Evolutionary conservation across 495 filamentous ascomycete species (phyloP).

Genomic region (Penicillium paradoxum): DNA sequence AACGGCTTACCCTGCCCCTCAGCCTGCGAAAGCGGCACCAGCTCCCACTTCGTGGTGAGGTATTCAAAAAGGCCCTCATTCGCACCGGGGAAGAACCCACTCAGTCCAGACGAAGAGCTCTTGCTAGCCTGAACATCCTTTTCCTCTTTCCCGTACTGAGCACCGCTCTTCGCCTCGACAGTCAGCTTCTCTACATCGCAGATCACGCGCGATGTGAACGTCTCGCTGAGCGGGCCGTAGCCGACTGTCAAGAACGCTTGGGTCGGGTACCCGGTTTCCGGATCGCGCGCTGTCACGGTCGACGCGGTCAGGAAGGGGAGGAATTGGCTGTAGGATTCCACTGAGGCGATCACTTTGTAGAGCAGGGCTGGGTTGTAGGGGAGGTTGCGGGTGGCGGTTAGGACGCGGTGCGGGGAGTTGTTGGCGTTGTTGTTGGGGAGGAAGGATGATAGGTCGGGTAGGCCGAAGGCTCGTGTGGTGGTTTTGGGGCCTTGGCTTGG

Average conservation of each 20-base stretch:
- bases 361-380: slow-evolving; percentile 66
- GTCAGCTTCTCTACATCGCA: slow-evolving; percentile 55
- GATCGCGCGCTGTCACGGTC: slow-evolving; percentile 59
- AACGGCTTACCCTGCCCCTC: slow-evolving; percentile 26
- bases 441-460: slow-evolving; percentile 34
- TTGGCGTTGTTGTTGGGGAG: slow-evolving; percentile 28
- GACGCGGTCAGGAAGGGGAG: slow-evolving; percentile 78
- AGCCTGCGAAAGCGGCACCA: slow-evolving; percentile 41
- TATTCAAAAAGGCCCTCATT: slow-evolving; percentile 64
- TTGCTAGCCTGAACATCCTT: neutral
- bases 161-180: slow-evolving; percentile 78
- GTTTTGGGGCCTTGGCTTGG: slow-evolving; percentile 7
- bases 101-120: slow-evolving; percentile 10
- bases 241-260: slow-evolving; percentile 78
- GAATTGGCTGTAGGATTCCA: slow-evolving; percentile 74
- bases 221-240: slow-evolving; percentile 76
- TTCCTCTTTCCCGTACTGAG: slow-evolving; percentile 27
- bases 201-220: slow-evolving; percentile 68
- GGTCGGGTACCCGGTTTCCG: slow-evolving; percentile 55
- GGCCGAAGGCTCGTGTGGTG: slow-evolving; percentile 18
- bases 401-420: slow-evolving; percentile 37
- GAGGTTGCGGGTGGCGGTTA: slow-evolving; percentile 72
- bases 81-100: slow-evolving; percentile 34
- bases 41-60: slow-evolving; percentile 72
- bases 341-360: slow-evolving; percentile 78